These are phyloP conservation scores for Crassisporium funariophilum DNA, from an alignment of 768 basidiomycete genomes.

Conservation along the genomic window DNA sequence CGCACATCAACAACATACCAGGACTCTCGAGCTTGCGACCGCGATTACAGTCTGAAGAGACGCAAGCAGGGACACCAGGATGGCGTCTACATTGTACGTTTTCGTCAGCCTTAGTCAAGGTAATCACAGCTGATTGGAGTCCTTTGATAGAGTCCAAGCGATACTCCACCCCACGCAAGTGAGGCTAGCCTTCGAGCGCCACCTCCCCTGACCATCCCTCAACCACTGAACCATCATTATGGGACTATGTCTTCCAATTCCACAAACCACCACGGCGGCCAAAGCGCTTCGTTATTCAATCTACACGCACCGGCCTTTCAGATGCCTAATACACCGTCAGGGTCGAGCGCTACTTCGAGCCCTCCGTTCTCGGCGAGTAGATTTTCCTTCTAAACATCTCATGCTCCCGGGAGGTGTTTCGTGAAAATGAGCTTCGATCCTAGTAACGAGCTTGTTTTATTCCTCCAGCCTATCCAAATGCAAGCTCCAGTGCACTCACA, in stretches of 20 bases:
- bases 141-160: slow-evolving; percentile 42
- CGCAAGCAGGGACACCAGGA: slow-evolving; percentile 53
- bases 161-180: slow-evolving; percentile 43
- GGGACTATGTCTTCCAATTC: slow-evolving; percentile 40
- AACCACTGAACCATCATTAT: slow-evolving; percentile 56
- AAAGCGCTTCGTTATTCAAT: slow-evolving; percentile 48
- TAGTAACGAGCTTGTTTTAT: slow-evolving; percentile 52
- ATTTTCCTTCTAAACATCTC: slow-evolving; percentile 41
- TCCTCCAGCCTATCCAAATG: slow-evolving; percentile 67
- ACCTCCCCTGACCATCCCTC: slow-evolving; percentile 66
- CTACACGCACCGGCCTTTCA: slow-evolving; percentile 62
- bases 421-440: slow-evolving; percentile 48
- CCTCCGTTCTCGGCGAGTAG: slow-evolving; percentile 89
- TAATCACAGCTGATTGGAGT: background rate
- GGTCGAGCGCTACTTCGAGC: slow-evolving; percentile 72
- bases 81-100: slow-evolving; percentile 54
- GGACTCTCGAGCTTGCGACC: slow-evolving; percentile 52
- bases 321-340: slow-evolving; percentile 71
- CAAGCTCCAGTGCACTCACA: slow-evolving; percentile 57
- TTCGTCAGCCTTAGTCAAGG: background rate
- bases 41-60: slow-evolving; percentile 56
- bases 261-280: slow-evolving; percentile 39
- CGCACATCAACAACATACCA: slow-evolving; percentile 49
- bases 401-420: slow-evolving; percentile 28
- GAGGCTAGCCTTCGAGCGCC: slow-evolving; percentile 43